phyloP scores from a whole-genome alignment of 768 basidiomycete genomes.

The Rickenella mellea region DNA sequence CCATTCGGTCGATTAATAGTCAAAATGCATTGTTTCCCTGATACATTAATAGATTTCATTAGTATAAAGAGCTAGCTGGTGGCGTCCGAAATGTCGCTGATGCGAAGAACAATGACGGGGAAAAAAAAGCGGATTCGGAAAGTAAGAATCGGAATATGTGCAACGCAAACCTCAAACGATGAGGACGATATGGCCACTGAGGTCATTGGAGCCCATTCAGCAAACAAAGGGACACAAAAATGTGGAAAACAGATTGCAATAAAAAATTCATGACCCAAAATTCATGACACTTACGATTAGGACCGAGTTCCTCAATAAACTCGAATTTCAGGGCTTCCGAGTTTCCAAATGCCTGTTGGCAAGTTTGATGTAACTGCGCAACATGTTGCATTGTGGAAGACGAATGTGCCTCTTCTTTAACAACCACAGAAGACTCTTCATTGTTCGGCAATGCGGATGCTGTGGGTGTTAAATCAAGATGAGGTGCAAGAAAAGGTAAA shows the following conservation, averaged over 20 bases:
- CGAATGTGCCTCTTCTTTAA: background rate
- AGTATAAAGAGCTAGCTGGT: background rate
- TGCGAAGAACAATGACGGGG: background rate
- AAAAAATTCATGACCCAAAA: background rate
- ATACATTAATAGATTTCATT: background rate
- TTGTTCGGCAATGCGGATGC: background rate
- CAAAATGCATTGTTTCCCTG: slow-evolving; percentile 53
- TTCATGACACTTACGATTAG: slow-evolving; percentile 23
- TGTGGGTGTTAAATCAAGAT: background rate
- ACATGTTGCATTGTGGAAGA: slow-evolving; percentile 14
- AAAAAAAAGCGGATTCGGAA: background rate
- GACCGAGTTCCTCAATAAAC: slow-evolving; percentile 29
- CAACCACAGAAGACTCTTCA: background rate
- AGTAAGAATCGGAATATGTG: background rate
- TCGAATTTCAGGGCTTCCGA: slow-evolving; percentile 36
- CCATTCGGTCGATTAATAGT: slow-evolving; percentile 52
- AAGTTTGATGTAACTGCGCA: slow-evolving; percentile 30
- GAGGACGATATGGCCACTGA: no score
- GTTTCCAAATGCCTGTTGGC: slow-evolving; percentile 32
- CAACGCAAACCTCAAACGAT: no score
- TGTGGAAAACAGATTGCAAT: background rate
- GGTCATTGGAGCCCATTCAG: background rate
- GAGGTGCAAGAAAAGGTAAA: slow-evolving; percentile 1
- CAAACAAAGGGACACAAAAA: background rate
- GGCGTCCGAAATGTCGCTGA: background rate